These are phyloP conservation scores for Chrysoporthe austroafricana DNA, from an alignment of 2,329 filamentous ascomycete species.

Conservation along the genomic window DNA sequence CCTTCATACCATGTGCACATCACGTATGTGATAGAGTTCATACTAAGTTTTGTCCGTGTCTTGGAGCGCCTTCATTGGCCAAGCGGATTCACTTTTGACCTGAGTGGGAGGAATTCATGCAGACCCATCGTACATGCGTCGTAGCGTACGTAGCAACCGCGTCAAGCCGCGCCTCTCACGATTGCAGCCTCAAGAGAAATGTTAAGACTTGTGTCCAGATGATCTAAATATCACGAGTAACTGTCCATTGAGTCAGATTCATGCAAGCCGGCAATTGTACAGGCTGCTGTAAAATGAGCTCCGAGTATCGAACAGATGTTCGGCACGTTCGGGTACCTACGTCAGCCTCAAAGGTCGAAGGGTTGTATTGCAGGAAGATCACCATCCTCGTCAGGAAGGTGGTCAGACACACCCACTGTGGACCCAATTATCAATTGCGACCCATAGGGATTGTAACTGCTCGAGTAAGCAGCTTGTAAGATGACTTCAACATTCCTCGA, in stretches of 20 bases:
- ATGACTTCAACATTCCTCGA: background rate
- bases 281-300: background rate
- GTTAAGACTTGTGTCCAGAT: no score
- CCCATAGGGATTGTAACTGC: background rate
- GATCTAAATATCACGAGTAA: no score
- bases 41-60: no score
- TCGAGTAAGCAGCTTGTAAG: background rate
- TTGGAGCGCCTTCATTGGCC: no score
- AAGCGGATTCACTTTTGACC: no score
- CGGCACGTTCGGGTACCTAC: background rate
- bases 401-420: background rate
- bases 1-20: no score
- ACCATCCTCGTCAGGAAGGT: conserved; percentile 11
- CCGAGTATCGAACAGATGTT: background rate
- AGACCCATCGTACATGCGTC: no score
- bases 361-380: background rate
- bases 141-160: no score
- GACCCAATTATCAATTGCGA: background rate
- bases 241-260: background rate
- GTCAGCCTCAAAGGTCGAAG: background rate
- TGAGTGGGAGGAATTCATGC: no score
- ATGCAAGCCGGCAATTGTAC: background rate
- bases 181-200: no score
- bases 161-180: no score
- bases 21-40: no score